Base-by-base conservation (phyloP, 1,284 basidiomycete genomes). In the Irpex sp. region DNA sequence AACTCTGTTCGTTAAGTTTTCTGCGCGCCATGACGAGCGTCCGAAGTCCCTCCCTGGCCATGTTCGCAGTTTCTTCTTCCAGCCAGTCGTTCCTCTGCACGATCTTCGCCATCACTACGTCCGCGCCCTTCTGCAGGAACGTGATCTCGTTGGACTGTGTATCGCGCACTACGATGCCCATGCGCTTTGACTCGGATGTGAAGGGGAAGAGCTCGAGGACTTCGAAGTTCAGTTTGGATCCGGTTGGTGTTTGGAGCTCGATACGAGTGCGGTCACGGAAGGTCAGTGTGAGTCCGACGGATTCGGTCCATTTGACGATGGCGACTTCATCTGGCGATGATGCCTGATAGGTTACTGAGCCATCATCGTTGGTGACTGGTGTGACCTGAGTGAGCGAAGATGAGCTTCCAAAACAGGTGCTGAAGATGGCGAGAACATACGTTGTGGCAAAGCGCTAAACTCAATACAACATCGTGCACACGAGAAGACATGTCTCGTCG, bases 271-370 rank as follows among this genome's bases (percentile, higher is more conserved):
- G 92, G 72, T 97, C 95, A 11, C 97, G 92, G 69, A 89, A 89
- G 9, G 89, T 84, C 21, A 99, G 86, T 0, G 91, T 92, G 3
- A 99, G 80, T 0, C 97, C 97, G 63, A 99, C 92, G 0, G 94
- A 95, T 70, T 95, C 92, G 1, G 97, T 98, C 95, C 95, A 99
- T 68, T 89, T 87, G n/a, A 99, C 97, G 67, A 99, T 98, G 57
- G 97, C 97, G 36, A 98, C 97, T 79, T 99, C 97, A 72, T 99
- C 97, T 0, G 97, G 97, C 0, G 96, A 98, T 0, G 95, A 97
- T 0, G 97, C 97, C 81, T 99, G 97, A 72, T 99, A 99, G 0
- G 96, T 97, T 50, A 97, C 82, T 0, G 88, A 87, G 5, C 94
- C 95, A 70, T 98, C 97, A 69, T 98, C 97, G 71, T 97, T 95